Conservation (phyloP, 139 green algal genomes). For the Volvox africanus region DNA sequence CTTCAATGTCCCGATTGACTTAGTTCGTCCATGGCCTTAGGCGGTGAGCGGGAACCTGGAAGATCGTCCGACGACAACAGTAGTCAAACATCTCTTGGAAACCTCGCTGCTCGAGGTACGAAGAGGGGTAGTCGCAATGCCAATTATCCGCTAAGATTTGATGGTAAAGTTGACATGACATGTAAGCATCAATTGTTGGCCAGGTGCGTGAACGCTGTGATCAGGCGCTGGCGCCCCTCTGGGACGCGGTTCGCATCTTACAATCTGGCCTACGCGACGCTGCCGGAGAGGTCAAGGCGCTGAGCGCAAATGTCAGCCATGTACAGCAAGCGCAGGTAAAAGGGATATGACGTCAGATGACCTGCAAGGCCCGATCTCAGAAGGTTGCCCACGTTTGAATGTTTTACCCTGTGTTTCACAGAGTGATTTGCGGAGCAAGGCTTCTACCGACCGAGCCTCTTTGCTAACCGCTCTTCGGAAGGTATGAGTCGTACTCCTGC, state of each 20-base stretch:
- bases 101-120: conserved; percentile 28
- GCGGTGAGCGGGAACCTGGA: conserved; percentile 53
- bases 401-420: conserved; percentile 2
- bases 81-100: conserved; percentile 44
- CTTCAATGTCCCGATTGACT: too few relatives aligned
- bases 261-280: conserved; percentile 44
- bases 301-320: background rate
- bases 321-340: conserved; percentile 46
- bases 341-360: background rate
- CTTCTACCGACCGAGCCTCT: background rate
- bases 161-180: too few relatives aligned
- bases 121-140: too few relatives aligned
- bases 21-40: background rate
- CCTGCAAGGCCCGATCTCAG: background rate
- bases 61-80: conserved; percentile 50
- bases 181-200: background rate
- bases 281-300: conserved; percentile 33
- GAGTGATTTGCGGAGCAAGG: conserved; percentile 18
- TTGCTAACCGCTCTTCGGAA: conserved; percentile 25
- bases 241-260: conserved; percentile 53
- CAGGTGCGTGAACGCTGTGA: conserved; percentile 48
- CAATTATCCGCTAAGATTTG: too few relatives aligned
- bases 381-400: background rate
- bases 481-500: background rate
- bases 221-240: conserved; percentile 47